Evolutionary conservation across 208 protist genomes (phyloP).

Genomic region (Acanthamoeba culbertsoni): DNA sequence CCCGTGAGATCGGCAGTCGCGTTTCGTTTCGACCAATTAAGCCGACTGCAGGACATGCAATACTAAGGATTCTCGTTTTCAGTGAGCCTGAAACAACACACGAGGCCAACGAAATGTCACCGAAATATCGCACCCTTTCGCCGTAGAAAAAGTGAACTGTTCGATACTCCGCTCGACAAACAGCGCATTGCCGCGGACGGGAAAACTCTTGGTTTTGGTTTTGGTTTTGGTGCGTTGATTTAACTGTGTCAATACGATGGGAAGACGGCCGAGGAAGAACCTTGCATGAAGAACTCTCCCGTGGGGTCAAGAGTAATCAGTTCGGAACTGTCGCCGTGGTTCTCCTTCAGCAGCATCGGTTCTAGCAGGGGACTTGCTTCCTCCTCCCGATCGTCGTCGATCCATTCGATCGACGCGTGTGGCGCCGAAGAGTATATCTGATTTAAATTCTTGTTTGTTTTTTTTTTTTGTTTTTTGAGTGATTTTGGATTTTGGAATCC

Average conservation of each 20-base stretch:
- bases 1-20: conserved; percentile 90
- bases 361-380: not conserved
- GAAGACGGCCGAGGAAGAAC: not conserved
- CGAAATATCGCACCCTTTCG: not conserved
- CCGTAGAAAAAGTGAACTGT: not conserved
- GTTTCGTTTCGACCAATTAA: conserved; percentile 94
- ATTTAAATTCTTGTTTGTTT: no score
- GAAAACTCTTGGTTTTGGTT: no score
- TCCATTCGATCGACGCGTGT: not conserved
- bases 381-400: not conserved
- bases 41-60: conserved; percentile 92
- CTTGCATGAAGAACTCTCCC: not conserved
- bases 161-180: not conserved
- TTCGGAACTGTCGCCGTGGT: no score
- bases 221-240: no score
- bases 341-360: not conserved
- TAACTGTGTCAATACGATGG: no score
- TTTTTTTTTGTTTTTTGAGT: no score
- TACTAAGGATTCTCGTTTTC: no score
- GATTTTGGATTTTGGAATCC: not conserved
- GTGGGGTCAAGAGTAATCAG: not conserved
- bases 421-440: not conserved
- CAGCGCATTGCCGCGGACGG: not conserved
- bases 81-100: no score
- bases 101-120: not conserved